A percentile compares a stretch with the other conserved stretches of the same genome.
Evolutionary conservation across 768 basidiomycete species (phyloP).

Genomic region (Rhodotorula graminis): DNA sequence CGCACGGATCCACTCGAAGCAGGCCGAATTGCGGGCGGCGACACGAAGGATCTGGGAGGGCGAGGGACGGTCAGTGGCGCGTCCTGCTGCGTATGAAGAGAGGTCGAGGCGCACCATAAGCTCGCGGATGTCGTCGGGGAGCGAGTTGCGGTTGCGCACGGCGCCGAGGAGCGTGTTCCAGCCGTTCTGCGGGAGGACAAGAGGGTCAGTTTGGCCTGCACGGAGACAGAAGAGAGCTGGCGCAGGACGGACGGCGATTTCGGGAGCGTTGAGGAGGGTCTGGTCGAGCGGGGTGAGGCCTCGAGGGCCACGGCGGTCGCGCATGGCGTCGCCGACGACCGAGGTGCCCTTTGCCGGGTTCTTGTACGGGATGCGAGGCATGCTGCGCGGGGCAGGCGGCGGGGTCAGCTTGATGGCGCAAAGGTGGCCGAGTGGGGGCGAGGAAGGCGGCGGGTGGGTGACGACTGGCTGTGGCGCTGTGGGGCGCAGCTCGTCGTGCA

Average conservation of each 20-base stretch:
- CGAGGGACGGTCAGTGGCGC: neutral
- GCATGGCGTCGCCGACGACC: slow-evolving; percentile 44
- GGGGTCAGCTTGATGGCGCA: neutral
- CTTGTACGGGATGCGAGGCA: slow-evolving; percentile 44
- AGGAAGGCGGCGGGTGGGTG: too few species aligned
- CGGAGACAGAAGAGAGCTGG: neutral
- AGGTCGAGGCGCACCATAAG: slow-evolving; percentile 40
- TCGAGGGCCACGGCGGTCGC: slow-evolving; percentile 43
- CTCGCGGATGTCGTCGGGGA: slow-evolving; percentile 45
- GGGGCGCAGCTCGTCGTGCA: too few species aligned
- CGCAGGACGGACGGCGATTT: slow-evolving; percentile 37
- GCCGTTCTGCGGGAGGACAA: slow-evolving; percentile 31
- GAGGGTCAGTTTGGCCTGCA: too few species aligned
- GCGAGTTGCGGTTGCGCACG: slow-evolving; percentile 42
- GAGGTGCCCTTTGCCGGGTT: slow-evolving; percentile 38
- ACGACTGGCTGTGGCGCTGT: too few species aligned
- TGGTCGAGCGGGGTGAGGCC: slow-evolving; percentile 46
- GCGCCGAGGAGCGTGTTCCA: slow-evolving; percentile 47
- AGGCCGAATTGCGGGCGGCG: slow-evolving; percentile 44
- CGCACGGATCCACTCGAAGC: slow-evolving; percentile 46
- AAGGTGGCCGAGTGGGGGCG: neutral
- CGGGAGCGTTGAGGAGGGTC: slow-evolving; percentile 45
- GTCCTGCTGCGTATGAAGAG: too few species aligned
- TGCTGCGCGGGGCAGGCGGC: neutral
- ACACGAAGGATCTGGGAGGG: slow-evolving; percentile 43